phyloP scores from a whole-genome alignment of 768 basidiomycete species.

The Lentinula aciculospora region DNA sequence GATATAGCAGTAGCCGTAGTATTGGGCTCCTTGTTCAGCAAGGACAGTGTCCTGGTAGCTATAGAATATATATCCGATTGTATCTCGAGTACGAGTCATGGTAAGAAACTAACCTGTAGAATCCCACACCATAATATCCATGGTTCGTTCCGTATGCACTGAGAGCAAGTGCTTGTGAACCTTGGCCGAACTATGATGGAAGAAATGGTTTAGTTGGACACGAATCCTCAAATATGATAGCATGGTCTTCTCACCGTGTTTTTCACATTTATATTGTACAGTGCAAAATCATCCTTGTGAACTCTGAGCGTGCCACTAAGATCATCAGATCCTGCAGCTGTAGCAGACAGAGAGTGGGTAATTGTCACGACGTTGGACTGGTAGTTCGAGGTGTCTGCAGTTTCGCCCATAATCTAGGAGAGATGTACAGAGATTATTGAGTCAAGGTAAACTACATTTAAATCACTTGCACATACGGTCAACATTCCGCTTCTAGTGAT shows the following conservation, averaged over 20 bases:
- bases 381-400: neutral
- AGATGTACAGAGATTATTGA: neutral
- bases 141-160: constrained; percentile 21
- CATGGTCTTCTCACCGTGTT: constrained; percentile 18
- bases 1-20: constrained; percentile 17
- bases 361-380: constrained; percentile 4
- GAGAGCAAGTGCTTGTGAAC: constrained; percentile 22
- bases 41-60: constrained; percentile 18
- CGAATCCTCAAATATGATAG: neutral
- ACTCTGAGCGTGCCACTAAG: constrained; percentile 23
- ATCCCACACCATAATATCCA: constrained; percentile 20
- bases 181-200: constrained; percentile 14
- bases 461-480: constrained; percentile 8
- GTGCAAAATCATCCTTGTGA: constrained; percentile 23
- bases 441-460: too few species aligned
- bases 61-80: neutral
- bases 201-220: neutral
- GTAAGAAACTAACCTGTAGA: constrained; percentile 16
- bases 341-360: neutral
- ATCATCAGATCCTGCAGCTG: constrained; percentile 3
- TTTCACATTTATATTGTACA: constrained; percentile 26
- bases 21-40: constrained; percentile 16
- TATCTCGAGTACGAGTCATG: too few species aligned
- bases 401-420: constrained; percentile 3
- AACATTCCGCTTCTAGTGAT: constrained; percentile 12